phyloP scores from a whole-genome alignment of 495 filamentous ascomycete genomes.

The Neurospora sp. region DNA sequence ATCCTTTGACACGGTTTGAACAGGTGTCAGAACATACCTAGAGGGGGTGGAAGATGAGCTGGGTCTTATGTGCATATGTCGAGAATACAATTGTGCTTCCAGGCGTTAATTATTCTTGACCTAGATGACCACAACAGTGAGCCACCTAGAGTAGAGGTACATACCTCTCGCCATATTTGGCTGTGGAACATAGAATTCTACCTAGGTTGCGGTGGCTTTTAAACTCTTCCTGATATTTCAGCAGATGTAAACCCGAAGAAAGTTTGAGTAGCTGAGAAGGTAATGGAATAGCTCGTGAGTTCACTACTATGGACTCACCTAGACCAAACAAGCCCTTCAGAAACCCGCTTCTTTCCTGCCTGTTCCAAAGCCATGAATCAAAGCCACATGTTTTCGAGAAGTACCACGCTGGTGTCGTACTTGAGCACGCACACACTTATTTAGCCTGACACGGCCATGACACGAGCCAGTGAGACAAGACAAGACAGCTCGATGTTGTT shows the following conservation, averaged over 20 bases:
- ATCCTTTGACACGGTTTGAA: background rate
- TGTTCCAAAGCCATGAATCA: background rate
- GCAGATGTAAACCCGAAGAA: background rate
- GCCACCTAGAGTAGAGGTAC: background rate
- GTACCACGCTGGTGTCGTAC: background rate
- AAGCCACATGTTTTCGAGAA: background rate
- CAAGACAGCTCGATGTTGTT: background rate
- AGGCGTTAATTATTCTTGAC: background rate
- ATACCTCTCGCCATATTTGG: background rate
- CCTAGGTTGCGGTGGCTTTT: background rate
- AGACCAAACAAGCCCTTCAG: background rate
- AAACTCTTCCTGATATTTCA: background rate
- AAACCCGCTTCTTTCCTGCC: background rate
- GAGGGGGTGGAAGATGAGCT: background rate
- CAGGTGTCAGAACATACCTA: background rate
- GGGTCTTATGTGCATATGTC: background rate
- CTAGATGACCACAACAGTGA: background rate
- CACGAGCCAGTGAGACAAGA: background rate
- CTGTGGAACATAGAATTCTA: background rate
- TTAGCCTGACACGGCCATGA: background rate
- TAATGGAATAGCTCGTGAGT: background rate
- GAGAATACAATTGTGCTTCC: background rate
- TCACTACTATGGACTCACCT: background rate
- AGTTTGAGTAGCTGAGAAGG: background rate
- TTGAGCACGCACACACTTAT: background rate